Percentiles rank a stretch among this genome's conserved stretches.
These are phyloP conservation scores for Venturia carpophila DNA, from an alignment of 2,329 filamentous ascomycete species.

Conservation along the genomic window DNA sequence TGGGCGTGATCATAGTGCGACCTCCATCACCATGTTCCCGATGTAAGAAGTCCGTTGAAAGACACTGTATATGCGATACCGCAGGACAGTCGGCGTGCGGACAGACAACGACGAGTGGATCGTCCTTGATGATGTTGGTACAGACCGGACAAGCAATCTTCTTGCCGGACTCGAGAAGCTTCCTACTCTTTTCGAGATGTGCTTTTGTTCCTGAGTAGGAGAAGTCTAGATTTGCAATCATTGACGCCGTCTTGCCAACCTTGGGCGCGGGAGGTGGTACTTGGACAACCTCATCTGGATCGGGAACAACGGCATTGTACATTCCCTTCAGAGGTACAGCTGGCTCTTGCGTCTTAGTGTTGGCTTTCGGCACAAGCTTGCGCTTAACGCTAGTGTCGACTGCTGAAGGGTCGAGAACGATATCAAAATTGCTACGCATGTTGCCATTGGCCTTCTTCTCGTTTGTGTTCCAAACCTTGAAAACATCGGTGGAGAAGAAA, in stretches of 20 bases:
- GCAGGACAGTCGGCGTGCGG: constrained; percentile 40
- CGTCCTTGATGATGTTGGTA: constrained; percentile 30
- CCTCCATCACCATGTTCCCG: constrained; percentile 27
- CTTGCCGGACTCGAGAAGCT: constrained; percentile 32
- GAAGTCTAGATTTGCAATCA: constrained; percentile 42
- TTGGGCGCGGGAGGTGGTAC: not conserved
- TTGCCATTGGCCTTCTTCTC: constrained; percentile 42
- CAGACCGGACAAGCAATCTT: constrained; percentile 44
- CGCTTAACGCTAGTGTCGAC: constrained; percentile 10
- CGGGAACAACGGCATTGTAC: not conserved
- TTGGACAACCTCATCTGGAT: not conserved
- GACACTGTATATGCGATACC: constrained; percentile 48
- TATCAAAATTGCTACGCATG: not conserved
- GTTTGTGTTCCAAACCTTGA: constrained; percentile 59
- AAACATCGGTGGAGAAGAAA: constrained; percentile 67
- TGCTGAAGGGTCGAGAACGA: constrained; percentile 12
- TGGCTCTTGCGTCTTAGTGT: constrained; percentile 1
- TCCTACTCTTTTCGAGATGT: constrained; percentile 14
- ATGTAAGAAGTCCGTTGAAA: constrained; percentile 45
- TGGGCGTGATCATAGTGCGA: constrained; percentile 51
- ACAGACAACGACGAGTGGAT: constrained; percentile 39
- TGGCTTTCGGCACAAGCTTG: not conserved
- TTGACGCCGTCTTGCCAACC: constrained; percentile 19
- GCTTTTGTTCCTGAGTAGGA: constrained; percentile 37
- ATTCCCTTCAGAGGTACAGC: constrained; percentile 16